These are phyloP conservation scores for Cyclostephanos tholiformis DNA, from an alignment of 108 stramenopile species.

Conservation along the genomic window DNA sequence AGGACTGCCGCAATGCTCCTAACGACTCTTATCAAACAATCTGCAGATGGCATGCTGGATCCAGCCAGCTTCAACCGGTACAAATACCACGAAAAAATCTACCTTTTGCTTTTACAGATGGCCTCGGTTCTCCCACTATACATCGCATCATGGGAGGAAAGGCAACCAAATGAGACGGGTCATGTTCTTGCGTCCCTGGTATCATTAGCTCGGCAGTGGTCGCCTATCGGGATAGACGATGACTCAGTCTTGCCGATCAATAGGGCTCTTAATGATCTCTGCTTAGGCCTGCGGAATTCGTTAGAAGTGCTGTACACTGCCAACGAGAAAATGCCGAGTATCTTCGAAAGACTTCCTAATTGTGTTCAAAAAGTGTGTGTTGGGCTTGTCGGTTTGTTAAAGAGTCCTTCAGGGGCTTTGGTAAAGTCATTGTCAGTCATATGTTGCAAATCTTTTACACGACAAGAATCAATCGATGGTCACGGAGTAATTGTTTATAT, in stretches of 20 bases:
- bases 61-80: background rate
- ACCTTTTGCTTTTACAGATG: conserved; percentile 37
- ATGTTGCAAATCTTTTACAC: conserved; percentile 37
- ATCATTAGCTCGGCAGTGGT: conserved; percentile 37
- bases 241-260: conserved; percentile 4
- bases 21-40: conserved; percentile 28
- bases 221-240: conserved; percentile 3
- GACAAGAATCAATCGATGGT: conserved; percentile 16
- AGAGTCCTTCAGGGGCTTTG: conserved; percentile 41
- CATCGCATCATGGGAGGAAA: conserved; percentile 35
- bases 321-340: conserved; percentile 25
- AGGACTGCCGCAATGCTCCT: conserved; percentile 34
- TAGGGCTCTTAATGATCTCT: conserved; percentile 28
- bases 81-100: conserved; percentile 8
- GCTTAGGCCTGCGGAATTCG: conserved; percentile 29
- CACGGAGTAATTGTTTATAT: conserved; percentile 5
- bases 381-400: conserved; percentile 56
- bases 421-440: conserved; percentile 44
- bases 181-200: conserved; percentile 36
- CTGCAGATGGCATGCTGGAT: conserved; percentile 11
- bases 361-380: conserved; percentile 53
- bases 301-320: conserved; percentile 22
- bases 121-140: conserved; percentile 45
- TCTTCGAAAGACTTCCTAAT: conserved; percentile 62
- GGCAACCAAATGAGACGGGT: conserved; percentile 38